Evolutionary conservation across 495 filamentous ascomycete species (phyloP), one percentile per base, ranked within the genome.

Genomic region (Aspergillus asperescens): DNA sequence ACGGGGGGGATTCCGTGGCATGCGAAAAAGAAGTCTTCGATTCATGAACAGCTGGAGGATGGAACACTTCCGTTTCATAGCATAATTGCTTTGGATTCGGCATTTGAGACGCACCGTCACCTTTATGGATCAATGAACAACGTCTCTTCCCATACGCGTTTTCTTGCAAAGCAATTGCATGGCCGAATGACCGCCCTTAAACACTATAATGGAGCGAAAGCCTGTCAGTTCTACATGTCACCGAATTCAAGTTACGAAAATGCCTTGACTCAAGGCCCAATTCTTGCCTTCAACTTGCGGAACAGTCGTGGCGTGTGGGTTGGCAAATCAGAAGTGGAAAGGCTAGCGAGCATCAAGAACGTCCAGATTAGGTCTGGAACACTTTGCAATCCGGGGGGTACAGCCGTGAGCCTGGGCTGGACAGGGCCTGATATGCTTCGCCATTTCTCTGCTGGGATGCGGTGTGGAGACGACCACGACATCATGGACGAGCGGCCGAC

Each of bases 361-460:
- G 85, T 96, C 40, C 88, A 96, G 58, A 65, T 96, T 7, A 77
- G 92, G 3, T 90, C 88, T 5, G 92, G 92, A 7, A 87, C 89
- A 0, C 76, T 95, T 28, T 97, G 92, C 71, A 96, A 96, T 56
- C 92, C 92, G 0, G 92, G 90, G 7, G 90, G 92, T 9, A 81
- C 94, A 40, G 83, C 90, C 15, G 60, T 69, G 0, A 79, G 77
- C 24, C 77, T 96, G 16, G 75, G 77, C 1, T 78, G 94, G 50
- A 77, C 82, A 43, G 81, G 86, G 3, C 82, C 82, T 76, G 89
- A 96, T 64, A 84, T 95, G 73, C 83, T 78, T 55, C 76, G 77
- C 40, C 90, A 93, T 58, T 95, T 89, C 62, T 86, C 81, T 1
- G 80, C 85, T 2, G 92, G 92, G 0, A 79, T 90, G 60, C 77